Evolutionary conservation across 75 land plant species (phyloP).

Genomic region (Picea sitchensis): DNA sequence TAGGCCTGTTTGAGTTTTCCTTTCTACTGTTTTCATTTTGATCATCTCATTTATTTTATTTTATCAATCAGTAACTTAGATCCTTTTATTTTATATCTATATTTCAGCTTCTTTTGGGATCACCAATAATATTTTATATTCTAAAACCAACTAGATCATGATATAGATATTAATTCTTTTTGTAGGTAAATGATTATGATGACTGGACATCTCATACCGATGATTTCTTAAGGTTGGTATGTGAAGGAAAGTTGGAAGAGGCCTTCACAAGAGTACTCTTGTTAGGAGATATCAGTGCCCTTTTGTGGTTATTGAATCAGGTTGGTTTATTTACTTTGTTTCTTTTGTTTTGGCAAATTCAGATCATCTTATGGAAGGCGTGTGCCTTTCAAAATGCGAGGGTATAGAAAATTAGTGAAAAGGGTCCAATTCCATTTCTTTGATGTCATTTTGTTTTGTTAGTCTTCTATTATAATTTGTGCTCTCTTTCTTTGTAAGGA

Average conservation of each 20-base stretch:
- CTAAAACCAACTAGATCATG: background rate
- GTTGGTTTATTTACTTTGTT: background rate
- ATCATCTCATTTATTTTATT: background rate
- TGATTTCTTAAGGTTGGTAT: conserved; percentile 1
- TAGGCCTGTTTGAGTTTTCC: background rate
- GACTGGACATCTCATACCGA: background rate
- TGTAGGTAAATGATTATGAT: conserved; percentile 2
- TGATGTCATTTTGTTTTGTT: too few species aligned
- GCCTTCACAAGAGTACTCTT: background rate
- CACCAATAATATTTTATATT: background rate
- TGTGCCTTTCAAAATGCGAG: too few species aligned
- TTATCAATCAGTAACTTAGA: background rate
- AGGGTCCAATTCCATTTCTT: too few species aligned
- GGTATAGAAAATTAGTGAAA: too few species aligned
- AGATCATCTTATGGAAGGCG: too few species aligned
- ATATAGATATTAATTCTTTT: background rate
- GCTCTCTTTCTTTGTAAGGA: too few species aligned
- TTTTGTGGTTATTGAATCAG: conserved; percentile 6
- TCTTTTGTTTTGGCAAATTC: too few species aligned
- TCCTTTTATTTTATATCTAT: background rate
- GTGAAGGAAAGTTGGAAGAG: conserved; percentile 8
- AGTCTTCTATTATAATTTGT: too few species aligned
- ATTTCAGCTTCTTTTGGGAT: background rate
- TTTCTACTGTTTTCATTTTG: background rate
- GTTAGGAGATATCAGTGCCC: background rate